A percentile compares a stretch with the other conserved stretches of the same genome.
phyloP scores from a whole-genome alignment of 305 asterid species.

The Fraxinus ornus region DNA sequence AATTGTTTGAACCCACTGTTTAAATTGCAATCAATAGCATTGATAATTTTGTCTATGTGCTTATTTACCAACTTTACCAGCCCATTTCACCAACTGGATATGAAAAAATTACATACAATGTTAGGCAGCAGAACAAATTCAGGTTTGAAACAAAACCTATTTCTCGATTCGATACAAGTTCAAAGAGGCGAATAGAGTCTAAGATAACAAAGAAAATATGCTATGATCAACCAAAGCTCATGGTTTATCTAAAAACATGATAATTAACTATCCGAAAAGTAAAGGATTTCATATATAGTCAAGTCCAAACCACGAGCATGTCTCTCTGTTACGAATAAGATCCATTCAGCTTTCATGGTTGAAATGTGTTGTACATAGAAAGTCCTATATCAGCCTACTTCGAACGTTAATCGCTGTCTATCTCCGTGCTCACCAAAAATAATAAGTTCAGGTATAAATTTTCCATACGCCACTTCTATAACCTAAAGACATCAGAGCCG shows the following conservation, averaged over 20 bases:
- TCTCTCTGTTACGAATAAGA: background rate
- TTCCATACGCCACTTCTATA: conserved; percentile 89
- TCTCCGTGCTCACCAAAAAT: background rate
- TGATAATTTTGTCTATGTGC: background rate
- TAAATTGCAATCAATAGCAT: background rate
- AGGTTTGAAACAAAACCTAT: background rate
- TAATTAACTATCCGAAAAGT: background rate
- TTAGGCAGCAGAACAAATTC: background rate
- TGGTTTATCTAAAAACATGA: background rate
- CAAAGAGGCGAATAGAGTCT: background rate
- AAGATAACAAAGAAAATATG: background rate
- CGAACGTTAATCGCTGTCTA: background rate
- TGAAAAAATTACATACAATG: background rate
- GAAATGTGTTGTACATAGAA: background rate
- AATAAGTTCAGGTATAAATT: conserved; percentile 41
- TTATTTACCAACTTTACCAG: background rate
- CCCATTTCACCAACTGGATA: background rate
- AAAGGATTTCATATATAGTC: background rate
- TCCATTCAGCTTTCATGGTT: background rate
- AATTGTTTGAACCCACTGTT: background rate
- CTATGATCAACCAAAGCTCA: background rate
- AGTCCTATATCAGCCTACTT: background rate
- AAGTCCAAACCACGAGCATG: background rate
- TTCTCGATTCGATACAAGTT: background rate
- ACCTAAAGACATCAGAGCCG: conserved; percentile 86